Base-by-base conservation (phyloP, 148 eudicot genomes). In the Silene latifolia region DNA sequence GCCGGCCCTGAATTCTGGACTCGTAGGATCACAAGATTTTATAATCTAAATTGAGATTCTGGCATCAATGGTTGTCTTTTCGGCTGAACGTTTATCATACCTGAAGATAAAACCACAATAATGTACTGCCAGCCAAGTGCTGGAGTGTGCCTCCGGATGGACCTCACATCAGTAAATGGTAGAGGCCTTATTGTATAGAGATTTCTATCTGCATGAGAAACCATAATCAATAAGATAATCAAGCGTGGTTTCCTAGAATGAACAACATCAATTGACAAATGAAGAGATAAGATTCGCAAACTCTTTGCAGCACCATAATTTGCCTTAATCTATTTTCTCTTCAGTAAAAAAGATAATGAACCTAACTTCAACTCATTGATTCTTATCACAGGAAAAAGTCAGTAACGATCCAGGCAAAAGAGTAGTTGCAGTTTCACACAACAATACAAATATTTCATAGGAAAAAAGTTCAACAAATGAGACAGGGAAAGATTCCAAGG, bases 71-170 rank as follows among this genome's bases (percentile, higher is more conserved):
- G 15, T 0, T 62, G 18, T 35, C 39, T 11, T 46, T 25, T 6
- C 23, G 57, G 59, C 9, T 14, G 13, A 69, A n/a, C 66, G 29
- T 61, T 10, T 58, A 4, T 63, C 39, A 73, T 78, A 92, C 97
- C 97, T 74, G 93, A 90, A 78, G 92, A 86, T 79, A 89, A 63
- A 63, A 95, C 98, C 21, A 95, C 88, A 63, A 95, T 95, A 47
- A 92, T 70, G 70, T 92, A 95, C 76, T 90, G 96, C 97, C 97
- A 92, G 39, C 97, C 98, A 80, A 95, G 85, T 9, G 97, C 74
- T 13, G 97, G 98, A 82, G 90, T 86, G 83, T 95, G 97, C 78
- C 93, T 83, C 51, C 92, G 88, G 62, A 95, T 89, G 60, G 97
- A 92, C 64, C 93, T 86, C 63, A 95, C 80, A 56, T 95, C 93